Evolutionary conservation across 805 yeast genomes (phyloP).

Genomic region (Spathaspora sp.): DNA sequence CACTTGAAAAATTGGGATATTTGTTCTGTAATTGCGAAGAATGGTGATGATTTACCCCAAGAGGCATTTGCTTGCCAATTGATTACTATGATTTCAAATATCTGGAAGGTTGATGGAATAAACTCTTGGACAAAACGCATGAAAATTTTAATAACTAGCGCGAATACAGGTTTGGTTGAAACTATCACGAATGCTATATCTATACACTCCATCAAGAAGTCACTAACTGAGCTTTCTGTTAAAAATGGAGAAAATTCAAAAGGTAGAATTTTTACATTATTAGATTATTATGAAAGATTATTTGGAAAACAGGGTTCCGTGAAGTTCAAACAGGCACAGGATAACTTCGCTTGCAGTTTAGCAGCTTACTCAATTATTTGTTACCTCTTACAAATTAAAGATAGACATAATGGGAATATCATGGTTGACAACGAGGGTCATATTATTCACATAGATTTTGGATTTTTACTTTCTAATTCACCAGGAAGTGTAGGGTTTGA

Average conservation of each 20-base stretch:
- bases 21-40: conserved; percentile 92
- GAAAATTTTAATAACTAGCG: conserved; percentile 89
- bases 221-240: conserved; percentile 73
- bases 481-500: conserved; percentile 98
- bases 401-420: conserved; percentile 95
- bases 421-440: conserved; percentile 97
- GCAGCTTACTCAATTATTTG: conserved; percentile 93
- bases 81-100: conserved; percentile 78
- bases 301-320: conserved; percentile 62
- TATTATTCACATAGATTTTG: conserved; percentile 92
- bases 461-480: conserved; percentile 85
- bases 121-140: conserved; percentile 90
- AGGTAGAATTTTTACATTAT: conserved; percentile 66
- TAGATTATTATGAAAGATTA: conserved; percentile 72
- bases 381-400: conserved; percentile 87
- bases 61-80: conserved; percentile 97
- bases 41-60: conserved; percentile 93
- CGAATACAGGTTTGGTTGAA: conserved; percentile 88
- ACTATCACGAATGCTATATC: conserved; percentile 94
- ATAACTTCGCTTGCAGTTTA: conserved; percentile 77
- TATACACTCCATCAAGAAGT: conserved; percentile 90
- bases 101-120: conserved; percentile 71
- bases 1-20: conserved; percentile 91
- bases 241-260: conserved; percentile 65
- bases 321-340: conserved; percentile 71